A percentile compares a stretch with the other conserved stretches of the same genome.
Conservation (phyloP, 495 filamentous ascomycete species). For the Penicillium dipodomyicola region DNA sequence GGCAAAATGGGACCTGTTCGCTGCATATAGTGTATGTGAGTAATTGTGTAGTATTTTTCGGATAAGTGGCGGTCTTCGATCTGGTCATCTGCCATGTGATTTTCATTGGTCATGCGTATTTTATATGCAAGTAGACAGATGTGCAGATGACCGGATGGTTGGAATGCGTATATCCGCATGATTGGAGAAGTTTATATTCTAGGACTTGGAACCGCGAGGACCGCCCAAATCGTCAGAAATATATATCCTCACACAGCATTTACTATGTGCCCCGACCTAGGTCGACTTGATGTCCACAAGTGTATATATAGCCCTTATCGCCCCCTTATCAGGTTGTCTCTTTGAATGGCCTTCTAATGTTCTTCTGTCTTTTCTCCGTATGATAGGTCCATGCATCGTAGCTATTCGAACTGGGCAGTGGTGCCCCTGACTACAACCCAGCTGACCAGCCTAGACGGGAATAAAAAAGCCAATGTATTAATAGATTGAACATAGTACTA, state of each 20-base stretch:
- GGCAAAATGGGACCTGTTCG: conserved; percentile 35
- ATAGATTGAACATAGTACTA: neutral
- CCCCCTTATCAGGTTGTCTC: neutral
- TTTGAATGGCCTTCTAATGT: neutral
- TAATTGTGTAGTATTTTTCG: neutral
- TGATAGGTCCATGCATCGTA: neutral
- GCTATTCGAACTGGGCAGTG: no score
- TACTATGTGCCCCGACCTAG: neutral
- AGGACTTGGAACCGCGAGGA: neutral
- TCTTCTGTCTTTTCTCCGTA: neutral
- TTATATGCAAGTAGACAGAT: neutral
- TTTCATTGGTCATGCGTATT: neutral
- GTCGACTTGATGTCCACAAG: neutral
- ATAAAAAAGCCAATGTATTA: neutral
- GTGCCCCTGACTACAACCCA: neutral
- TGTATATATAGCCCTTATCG: neutral
- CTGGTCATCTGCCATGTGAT: neutral
- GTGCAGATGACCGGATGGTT: neutral
- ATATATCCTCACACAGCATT: neutral
- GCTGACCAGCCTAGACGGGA: neutral
- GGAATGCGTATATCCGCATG: neutral
- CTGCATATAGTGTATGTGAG: conserved; percentile 9
- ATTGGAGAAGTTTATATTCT: neutral
- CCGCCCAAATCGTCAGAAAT: neutral
- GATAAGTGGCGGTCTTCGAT: neutral